Evolutionary conservation across 2,329 filamentous ascomycete genomes (phyloP).

Genomic region (Cladosporium colombiae): DNA sequence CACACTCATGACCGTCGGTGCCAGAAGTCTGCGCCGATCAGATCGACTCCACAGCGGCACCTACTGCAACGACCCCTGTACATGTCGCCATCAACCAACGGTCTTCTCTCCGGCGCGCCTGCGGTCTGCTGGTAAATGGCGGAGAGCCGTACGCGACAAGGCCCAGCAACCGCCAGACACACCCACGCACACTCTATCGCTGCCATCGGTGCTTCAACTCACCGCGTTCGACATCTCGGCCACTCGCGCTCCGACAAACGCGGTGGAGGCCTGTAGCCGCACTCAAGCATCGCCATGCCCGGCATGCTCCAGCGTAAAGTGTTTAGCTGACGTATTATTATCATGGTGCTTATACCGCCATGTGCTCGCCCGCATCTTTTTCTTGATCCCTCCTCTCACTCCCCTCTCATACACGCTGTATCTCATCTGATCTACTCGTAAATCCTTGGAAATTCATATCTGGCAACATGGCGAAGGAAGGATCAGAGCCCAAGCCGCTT

Average conservation of each 20-base stretch:
- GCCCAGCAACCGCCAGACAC: not conserved
- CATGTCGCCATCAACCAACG: slow-evolving; percentile 13
- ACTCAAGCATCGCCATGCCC: slow-evolving; percentile 7
- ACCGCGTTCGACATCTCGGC: slow-evolving; percentile 5
- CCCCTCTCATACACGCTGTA: not conserved
- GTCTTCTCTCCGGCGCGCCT: not conserved
- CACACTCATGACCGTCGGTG: not conserved
- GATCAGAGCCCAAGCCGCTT: slow-evolving; percentile 46
- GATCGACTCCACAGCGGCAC: slow-evolving; percentile 1
- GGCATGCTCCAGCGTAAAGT: slow-evolving; percentile 6
- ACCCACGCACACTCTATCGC: not conserved
- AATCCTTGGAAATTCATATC: slow-evolving; percentile 14
- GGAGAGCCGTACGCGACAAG: slow-evolving; percentile 13
- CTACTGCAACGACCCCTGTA: slow-evolving; percentile 13
- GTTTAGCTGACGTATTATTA: slow-evolving; percentile 16
- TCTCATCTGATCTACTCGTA: slow-evolving; percentile 16
- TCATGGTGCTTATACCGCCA: slow-evolving; percentile 7
- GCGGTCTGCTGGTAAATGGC: no score
- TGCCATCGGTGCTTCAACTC: slow-evolving; percentile 1
- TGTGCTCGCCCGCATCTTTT: not conserved
- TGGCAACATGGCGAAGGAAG: slow-evolving; percentile 38
- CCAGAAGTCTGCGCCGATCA: slow-evolving; percentile 12
- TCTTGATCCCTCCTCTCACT: not conserved
- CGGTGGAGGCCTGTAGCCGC: slow-evolving; percentile 5
- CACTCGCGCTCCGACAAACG: not conserved